Conservation (phyloP, 805 yeast genomes). For the Naumovozyma dairenensis region DNA sequence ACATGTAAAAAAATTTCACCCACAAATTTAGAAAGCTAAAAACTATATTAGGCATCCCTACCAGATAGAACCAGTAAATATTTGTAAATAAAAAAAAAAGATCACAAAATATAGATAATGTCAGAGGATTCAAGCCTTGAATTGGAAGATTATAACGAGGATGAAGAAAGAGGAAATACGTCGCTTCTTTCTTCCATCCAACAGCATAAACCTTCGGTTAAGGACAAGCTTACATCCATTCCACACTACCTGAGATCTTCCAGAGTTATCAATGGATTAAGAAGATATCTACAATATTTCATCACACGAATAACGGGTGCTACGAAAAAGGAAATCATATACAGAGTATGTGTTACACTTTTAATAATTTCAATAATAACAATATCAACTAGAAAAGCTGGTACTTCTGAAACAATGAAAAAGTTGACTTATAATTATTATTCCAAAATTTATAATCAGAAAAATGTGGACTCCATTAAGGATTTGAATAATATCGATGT, state of each 20-base stretch:
- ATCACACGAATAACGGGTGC: not conserved
- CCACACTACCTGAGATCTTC: not conserved
- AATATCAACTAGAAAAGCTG: not conserved
- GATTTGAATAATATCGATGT: constrained; percentile 9
- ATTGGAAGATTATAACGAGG: too few relatives aligned
- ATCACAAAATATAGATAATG: too few relatives aligned
- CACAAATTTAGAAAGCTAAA: too few relatives aligned
- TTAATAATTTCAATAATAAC: not conserved
- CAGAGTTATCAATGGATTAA: not conserved
- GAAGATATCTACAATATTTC: not conserved
- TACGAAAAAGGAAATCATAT: not conserved
- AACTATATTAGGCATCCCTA: too few relatives aligned
- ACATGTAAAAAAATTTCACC: too few relatives aligned
- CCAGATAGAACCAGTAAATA: too few relatives aligned
- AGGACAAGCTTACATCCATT: not conserved
- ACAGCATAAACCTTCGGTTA: too few relatives aligned
- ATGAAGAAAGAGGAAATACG: too few relatives aligned
- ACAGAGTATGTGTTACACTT: not conserved
- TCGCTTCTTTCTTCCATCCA: too few relatives aligned
- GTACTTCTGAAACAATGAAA: not conserved
- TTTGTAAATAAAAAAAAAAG: too few relatives aligned
- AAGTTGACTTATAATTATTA: not conserved
- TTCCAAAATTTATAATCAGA: not conserved
- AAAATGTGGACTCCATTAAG: constrained; percentile 1
- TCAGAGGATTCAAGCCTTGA: too few relatives aligned